A percentile compares a stretch with the other conserved stretches of the same genome.
These are phyloP conservation scores for Aspergillus jensenii DNA, from an alignment of 2,329 filamentous ascomycete species.

Conservation along the genomic window DNA sequence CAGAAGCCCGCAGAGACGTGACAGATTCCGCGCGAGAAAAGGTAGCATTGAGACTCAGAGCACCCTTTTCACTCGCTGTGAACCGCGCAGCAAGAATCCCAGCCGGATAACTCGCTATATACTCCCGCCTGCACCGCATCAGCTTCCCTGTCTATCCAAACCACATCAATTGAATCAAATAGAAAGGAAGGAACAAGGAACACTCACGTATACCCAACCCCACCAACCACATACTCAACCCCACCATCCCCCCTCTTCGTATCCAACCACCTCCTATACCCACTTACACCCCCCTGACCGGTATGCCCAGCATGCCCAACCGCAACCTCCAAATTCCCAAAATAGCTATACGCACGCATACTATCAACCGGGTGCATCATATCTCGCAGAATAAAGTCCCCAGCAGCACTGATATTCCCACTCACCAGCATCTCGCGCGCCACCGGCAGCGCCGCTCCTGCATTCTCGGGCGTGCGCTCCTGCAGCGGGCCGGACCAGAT, in stretches of 20 bases:
- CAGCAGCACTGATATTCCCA: slow-evolving; percentile 10
- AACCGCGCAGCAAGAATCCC: slow-evolving; percentile 9
- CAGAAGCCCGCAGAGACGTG: background rate
- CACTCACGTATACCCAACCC: slow-evolving; percentile 8
- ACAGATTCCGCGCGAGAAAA: background rate
- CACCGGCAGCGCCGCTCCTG: background rate
- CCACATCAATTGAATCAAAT: too few relatives aligned
- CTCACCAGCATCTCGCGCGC: slow-evolving; percentile 5
- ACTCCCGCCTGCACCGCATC: slow-evolving; percentile 9
- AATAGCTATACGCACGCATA: slow-evolving; percentile 13
- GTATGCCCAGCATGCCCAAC: slow-evolving; percentile 3
- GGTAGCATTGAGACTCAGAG: background rate
- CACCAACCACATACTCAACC: slow-evolving; percentile 7
- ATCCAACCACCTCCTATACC: slow-evolving; percentile 14
- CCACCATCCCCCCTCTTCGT: background rate
- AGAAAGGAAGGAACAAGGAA: background rate
- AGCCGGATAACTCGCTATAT: slow-evolving; percentile 14
- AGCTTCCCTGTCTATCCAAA: too few relatives aligned
- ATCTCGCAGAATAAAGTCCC: background rate
- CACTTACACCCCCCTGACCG: background rate
- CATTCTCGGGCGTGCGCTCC: slow-evolving; percentile 13
- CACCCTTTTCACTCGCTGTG: background rate
- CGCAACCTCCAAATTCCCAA: slow-evolving; percentile 10
- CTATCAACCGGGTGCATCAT: slow-evolving; percentile 10
- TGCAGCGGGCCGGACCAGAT: slow-evolving; percentile 21